Conservation (phyloP, 768 basidiomycete species). For the Sutorius australiensis region DNA sequence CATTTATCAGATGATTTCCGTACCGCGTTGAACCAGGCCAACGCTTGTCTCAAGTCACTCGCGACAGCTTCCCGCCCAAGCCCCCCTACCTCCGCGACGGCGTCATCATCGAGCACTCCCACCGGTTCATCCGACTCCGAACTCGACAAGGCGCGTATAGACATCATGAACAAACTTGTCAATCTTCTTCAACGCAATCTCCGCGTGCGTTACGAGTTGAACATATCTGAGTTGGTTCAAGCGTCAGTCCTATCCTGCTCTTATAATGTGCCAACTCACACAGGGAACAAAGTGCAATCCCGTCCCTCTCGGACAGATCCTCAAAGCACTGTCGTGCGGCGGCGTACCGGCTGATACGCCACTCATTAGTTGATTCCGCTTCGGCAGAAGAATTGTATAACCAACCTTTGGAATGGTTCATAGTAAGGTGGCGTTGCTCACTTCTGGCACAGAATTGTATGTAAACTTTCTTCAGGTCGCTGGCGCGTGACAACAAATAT, state of each 20-base stretch:
- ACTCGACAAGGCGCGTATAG: slow-evolving; percentile 52
- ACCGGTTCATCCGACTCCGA: slow-evolving; percentile 37
- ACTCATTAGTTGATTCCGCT: slow-evolving; percentile 68
- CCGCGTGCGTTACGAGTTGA: slow-evolving; percentile 73
- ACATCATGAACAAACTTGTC: slow-evolving; percentile 62
- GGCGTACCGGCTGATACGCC: slow-evolving; percentile 80
- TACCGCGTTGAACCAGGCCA: slow-evolving; percentile 65
- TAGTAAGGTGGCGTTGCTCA: slow-evolving; percentile 66
- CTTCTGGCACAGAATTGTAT: not conserved
- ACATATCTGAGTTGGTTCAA: slow-evolving; percentile 64
- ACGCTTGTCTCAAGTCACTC: slow-evolving; percentile 54
- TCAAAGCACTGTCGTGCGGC: slow-evolving; percentile 73
- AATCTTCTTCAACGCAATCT: slow-evolving; percentile 64
- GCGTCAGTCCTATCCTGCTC: slow-evolving; percentile 50
- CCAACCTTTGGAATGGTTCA: slow-evolving; percentile 80
- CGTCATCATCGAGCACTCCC: slow-evolving; percentile 37
- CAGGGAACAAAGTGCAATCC: slow-evolving; percentile 58
- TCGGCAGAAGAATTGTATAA: slow-evolving; percentile 61
- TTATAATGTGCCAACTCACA: slow-evolving; percentile 9
- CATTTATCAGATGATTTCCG: slow-evolving; percentile 61
- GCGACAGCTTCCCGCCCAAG: slow-evolving; percentile 39
- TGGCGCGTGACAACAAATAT: slow-evolving; percentile 81
- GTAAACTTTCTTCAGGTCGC: slow-evolving; percentile 48
- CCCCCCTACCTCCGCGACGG: slow-evolving; percentile 33
- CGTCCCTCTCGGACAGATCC: slow-evolving; percentile 70